Evolutionary conservation across 768 basidiomycete species (phyloP), one percentile per base, ranked within the genome.

Genomic region (Suillus sp.): DNA sequence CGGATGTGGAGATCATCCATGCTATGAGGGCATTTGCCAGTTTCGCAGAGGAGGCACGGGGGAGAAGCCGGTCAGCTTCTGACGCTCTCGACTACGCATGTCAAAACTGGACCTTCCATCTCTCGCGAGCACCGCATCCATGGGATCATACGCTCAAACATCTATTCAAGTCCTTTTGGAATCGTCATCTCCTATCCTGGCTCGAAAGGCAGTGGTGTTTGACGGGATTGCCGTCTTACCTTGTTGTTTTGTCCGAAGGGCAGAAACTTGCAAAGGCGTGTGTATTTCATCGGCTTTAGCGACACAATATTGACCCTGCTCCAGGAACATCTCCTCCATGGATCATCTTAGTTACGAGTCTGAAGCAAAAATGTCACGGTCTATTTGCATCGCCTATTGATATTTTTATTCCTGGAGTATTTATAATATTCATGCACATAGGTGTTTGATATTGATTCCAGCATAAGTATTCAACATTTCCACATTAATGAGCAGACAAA

Each of bases 51-150:
- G 30, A 30, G 13, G 30, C 50, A 51, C 20, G 50, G 18, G 30
- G 18, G 20, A 20, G 50, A 51, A 51, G 30, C 20, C 50, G 5
- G 30, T 53, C 18, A 20, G 20, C 30, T 20, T 53, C 51, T 1
- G 18, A 51, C 18, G 18, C 50, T 51, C 51, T 53, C 20, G n/a
- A 53, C 2, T 53, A 53, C 20, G 30, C 51, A n/a, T 53, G 51
- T 53, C 51, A 53, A 53, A 53, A 32, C 30, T 53, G 51, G 51
- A 30, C 30, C 1, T 51, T 51, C 50, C 50, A 51, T 51, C 50
- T 51, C 30, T 30, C 30, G 1, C 30, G 10, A 32, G 30, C 30
- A 32, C 51, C 51, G 2, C 30, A 53, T 32, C 51, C 51, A 32
- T 53, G 30, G 30, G 20, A 32, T 10, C 11, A n/a, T 5, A n/a